A percentile compares a stretch with the other conserved stretches of the same genome.
Conservation (phyloP, 2,329 filamentous ascomycete species). For the Aspergillus sp. region DNA sequence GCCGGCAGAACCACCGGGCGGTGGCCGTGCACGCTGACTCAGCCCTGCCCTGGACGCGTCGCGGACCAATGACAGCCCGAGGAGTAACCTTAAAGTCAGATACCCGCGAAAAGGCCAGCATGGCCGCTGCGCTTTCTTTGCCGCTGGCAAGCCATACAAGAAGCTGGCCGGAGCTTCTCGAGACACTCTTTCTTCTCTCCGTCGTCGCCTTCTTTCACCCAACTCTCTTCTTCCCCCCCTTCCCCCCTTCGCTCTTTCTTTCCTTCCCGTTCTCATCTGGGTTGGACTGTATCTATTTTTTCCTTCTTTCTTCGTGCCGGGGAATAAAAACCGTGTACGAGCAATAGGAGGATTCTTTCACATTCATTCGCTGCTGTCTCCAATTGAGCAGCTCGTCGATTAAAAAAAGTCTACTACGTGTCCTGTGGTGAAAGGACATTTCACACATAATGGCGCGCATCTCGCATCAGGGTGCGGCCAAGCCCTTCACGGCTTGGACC, state of each 20-base stretch:
- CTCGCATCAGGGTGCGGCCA: slow-evolving; percentile 65
- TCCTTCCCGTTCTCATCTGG: slow-evolving; percentile 6
- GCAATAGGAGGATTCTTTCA: background rate
- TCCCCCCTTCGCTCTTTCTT: slow-evolving; percentile 15
- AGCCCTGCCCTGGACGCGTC: slow-evolving; percentile 23
- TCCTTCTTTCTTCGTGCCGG: slow-evolving; percentile 6
- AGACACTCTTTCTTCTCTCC: slow-evolving; percentile 20
- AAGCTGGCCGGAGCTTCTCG: slow-evolving; percentile 23
- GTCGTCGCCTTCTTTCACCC: slow-evolving; percentile 19
- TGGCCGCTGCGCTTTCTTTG: slow-evolving; percentile 41
- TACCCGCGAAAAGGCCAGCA: slow-evolving; percentile 46
- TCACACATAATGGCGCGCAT: slow-evolving; percentile 55
- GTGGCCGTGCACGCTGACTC: slow-evolving; percentile 32
- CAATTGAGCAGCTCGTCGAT: background rate
- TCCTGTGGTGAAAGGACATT: slow-evolving; percentile 16
- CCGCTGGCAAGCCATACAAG: slow-evolving; percentile 36
- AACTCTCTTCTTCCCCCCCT: background rate
- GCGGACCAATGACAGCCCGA: slow-evolving; percentile 38
- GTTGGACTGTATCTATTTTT: slow-evolving; percentile 7
- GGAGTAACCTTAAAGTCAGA: slow-evolving; percentile 41
- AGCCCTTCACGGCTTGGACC: slow-evolving; percentile 75
- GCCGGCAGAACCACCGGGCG: slow-evolving; percentile 26
- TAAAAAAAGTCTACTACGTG: slow-evolving; percentile 7
- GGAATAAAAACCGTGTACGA: background rate
- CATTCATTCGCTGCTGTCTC: background rate